Conservation (phyloP, 108 stramenopile species). For the Stephanodiscus minutulus region DNA sequence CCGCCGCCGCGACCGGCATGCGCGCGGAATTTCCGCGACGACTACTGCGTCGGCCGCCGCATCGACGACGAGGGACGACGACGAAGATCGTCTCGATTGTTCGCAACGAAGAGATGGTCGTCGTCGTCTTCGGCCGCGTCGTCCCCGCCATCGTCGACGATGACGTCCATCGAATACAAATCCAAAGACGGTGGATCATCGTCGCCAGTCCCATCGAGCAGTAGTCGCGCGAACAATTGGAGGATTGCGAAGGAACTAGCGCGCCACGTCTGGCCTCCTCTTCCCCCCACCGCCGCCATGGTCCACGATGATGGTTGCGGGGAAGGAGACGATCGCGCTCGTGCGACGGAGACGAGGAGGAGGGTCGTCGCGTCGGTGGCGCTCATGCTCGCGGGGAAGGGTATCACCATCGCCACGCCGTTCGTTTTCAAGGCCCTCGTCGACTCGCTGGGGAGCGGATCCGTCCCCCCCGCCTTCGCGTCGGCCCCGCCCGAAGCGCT, state of each 20-base stretch:
- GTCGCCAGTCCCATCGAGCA: too few species aligned
- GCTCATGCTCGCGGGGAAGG: slow-evolving; percentile 92
- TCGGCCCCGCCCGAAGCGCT: slow-evolving; percentile 6
- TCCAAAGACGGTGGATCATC: background rate
- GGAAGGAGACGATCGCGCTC: too few species aligned
- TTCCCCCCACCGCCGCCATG: background rate
- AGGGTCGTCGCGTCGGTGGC: slow-evolving; percentile 79
- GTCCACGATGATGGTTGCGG: background rate
- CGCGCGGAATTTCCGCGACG: too few species aligned
- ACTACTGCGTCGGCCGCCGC: too few species aligned
- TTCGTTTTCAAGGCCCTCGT: slow-evolving; percentile 95
- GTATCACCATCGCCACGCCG: slow-evolving; percentile 92
- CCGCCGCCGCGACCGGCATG: background rate
- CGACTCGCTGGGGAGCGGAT: slow-evolving; percentile 60
- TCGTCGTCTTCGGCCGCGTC: too few species aligned
- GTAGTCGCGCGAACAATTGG: slow-evolving; percentile 4
- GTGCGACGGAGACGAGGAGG: slow-evolving; percentile 46
- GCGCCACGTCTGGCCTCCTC: slow-evolving; percentile 38
- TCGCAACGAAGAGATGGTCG: too few species aligned
- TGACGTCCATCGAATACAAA: background rate
- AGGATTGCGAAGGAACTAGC: slow-evolving; percentile 36
- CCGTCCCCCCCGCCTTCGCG: background rate
- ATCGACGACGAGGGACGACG: too few species aligned
- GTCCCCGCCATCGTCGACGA: background rate
- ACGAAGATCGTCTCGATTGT: too few species aligned